A percentile compares a stretch with the other conserved stretches of the same genome.
phyloP scores from a whole-genome alignment of 2,329 filamentous ascomycete genomes.

The Arthroderma uncinatum region DNA sequence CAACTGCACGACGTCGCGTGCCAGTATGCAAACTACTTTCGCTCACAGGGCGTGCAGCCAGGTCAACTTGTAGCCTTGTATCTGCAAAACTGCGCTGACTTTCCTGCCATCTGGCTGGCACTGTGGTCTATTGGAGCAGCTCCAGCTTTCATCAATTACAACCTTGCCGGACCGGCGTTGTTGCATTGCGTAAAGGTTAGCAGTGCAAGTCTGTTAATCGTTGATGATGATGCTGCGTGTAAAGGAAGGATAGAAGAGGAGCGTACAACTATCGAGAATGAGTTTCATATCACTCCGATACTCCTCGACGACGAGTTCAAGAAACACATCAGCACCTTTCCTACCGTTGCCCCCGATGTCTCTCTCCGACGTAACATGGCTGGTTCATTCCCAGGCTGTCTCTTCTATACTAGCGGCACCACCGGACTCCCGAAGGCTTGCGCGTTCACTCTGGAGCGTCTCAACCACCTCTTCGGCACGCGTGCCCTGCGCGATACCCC shows the following conservation, averaged over 20 bases:
- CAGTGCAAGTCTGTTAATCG: slow-evolving; percentile 45
- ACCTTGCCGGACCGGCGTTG: slow-evolving; percentile 52
- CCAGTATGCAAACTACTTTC: slow-evolving; percentile 53
- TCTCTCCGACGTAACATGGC: slow-evolving; percentile 44
- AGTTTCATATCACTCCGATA: slow-evolving; percentile 49
- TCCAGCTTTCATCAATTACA: slow-evolving; percentile 61
- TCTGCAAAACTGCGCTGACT: slow-evolving; percentile 57
- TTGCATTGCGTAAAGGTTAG: slow-evolving; percentile 54
- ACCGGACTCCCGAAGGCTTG: slow-evolving; percentile 66
- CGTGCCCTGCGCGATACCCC: slow-evolving; percentile 24
- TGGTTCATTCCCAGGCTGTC: slow-evolving; percentile 45
- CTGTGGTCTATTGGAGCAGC: slow-evolving; percentile 55
- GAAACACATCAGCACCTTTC: slow-evolving; percentile 39
- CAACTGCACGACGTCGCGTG: slow-evolving; percentile 46
- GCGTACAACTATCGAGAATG: slow-evolving; percentile 37
- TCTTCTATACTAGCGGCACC: slow-evolving; percentile 68
- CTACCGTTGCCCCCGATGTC: slow-evolving; percentile 44
- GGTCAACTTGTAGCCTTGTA: slow-evolving; percentile 55
- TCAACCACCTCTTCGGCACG: slow-evolving; percentile 30
- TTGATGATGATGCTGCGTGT: slow-evolving; percentile 47
- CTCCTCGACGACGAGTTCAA: slow-evolving; percentile 42
- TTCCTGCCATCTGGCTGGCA: slow-evolving; percentile 54
- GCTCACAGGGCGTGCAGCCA: slow-evolving; percentile 46
- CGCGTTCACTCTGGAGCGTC: slow-evolving; percentile 44
- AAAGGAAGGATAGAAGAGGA: slow-evolving; percentile 47